Percentiles rank a stretch among this genome's conserved stretches.
These are phyloP conservation scores for Xylariaceae sp. DNA, from an alignment of 2,329 filamentous ascomycete species.

Conservation along the genomic window DNA sequence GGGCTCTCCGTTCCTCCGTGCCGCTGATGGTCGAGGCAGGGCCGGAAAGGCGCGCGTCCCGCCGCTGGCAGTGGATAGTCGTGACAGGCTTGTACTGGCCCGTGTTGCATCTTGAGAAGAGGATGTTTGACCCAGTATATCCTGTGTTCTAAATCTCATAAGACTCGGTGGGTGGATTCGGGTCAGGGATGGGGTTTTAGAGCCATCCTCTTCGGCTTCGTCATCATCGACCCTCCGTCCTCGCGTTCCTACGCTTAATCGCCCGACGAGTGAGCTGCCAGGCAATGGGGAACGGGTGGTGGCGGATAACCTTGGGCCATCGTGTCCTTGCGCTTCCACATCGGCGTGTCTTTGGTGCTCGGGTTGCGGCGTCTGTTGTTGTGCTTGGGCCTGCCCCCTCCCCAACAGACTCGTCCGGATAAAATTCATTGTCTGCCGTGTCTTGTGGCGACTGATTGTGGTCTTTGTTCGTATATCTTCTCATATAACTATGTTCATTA, in stretches of 20 bases:
- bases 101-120: conserved; percentile 11
- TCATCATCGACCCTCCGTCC: conserved; percentile 8
- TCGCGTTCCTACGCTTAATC: conserved; percentile 13
- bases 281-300: conserved; percentile 17
- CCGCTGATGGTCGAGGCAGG: conserved; percentile 23
- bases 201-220: conserved; percentile 34
- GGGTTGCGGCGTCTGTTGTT: conserved; percentile 14
- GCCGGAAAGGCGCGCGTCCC: conserved; percentile 19
- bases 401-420: conserved; percentile 20
- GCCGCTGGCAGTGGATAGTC: conserved; percentile 3
- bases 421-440: conserved; percentile 22
- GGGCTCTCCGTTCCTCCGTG: conserved; percentile 14
- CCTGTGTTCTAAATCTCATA: conserved; percentile 35
- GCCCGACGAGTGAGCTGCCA: conserved; percentile 16
- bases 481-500: neutral
- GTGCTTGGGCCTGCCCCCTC: conserved; percentile 15
- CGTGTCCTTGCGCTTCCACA: conserved; percentile 19
- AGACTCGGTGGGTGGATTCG: conserved; percentile 40
- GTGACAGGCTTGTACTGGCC: conserved; percentile 6
- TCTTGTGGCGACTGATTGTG: conserved; percentile 5
- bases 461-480: neutral
- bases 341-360: conserved; percentile 19
- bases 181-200: conserved; percentile 41
- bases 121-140: conserved; percentile 31
- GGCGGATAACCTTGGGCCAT: conserved; percentile 16